Evolutionary conservation across 1,139 yeast species (phyloP), one percentile per base, ranked within the genome.

Genomic region (Casaregolazyma suthepensis): DNA sequence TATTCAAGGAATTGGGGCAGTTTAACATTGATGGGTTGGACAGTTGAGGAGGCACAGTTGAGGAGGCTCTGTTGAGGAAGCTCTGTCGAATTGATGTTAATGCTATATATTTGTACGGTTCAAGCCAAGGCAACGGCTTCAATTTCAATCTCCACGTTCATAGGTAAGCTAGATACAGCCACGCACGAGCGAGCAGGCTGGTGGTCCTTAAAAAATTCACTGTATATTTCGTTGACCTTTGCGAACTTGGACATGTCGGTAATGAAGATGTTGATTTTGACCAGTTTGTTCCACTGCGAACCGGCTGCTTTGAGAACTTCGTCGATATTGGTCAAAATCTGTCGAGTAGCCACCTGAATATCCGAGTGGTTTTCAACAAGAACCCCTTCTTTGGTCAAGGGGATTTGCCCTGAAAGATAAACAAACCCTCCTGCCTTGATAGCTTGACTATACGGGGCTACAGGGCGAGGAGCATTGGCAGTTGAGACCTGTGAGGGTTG

Each of bases 181-280:
- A 90, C 95, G 77, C 96, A 89, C 1, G 96, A 87, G 78, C 98
- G 87, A 43, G 97, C 96, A 54, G 98, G 97, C 73, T 86, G 87
- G 76, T 87, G 95, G 55, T 75, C 78, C 68, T 70, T 76, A 75
- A 91, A 90, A 73, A 86, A 87, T 71, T 86, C 84, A 59, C 80
- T 83, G 73, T 90, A 91, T 52, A 87, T 93, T 61, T 78, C 79
- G 74, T 91, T 91, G 76, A 91, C 87, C 61, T 81, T 85, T 57
- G 79, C 86, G 66, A 90, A 91, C 70, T 85, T 81, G 64, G 76
- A 74, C 84, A 91, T 91, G 71, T 91, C 96, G 55, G 95, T 85
- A 71, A 91, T 81, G 76, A 87, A 91, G 59, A 90, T 80, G 70
- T 85, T 89, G 65, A 87, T 86, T 77, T 90, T 90, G 66, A 88